Evolutionary conservation across 768 basidiomycete genomes (phyloP), one percentile per base, ranked within the genome.

Genomic region (Boletus barrowsii): DNA sequence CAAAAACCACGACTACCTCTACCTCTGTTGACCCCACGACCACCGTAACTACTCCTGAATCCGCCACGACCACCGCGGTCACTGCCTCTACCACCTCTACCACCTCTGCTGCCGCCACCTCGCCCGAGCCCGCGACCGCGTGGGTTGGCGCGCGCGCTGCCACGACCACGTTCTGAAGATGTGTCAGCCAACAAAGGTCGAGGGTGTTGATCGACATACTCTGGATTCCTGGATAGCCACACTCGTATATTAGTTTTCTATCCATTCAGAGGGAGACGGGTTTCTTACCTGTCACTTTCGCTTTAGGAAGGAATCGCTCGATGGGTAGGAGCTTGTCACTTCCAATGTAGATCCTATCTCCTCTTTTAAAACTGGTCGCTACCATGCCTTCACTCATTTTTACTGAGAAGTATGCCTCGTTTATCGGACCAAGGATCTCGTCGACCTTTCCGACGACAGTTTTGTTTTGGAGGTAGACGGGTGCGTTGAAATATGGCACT

Each of bases 371-470:
- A 70, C 91, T 93, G 61, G 76, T 87, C 9, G 97, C 95, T 45
- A 95, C 84, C 87, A 98, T 93, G 32, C 97, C 97, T 54, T 90
- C 87, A 18, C 87, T 83, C 89, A 98, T 97, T 78, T 98, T 99
- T 60, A 99, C 82, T 3, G 94, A 95, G 68, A 99, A 98, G 73
- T 85, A 98, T 54, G 98, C 94, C 69, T 98, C 93, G 69, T 97
- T 99, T 71, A 99, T 95, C 15, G 97, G 96, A 3, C 97, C 97
- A n/a, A 99, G 82, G 62, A 99, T 98, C 73, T 99, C 97, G 73
- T 99, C 97, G 40, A 99, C 89, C 75, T 97, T 98, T 57, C 97
- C 96, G 57, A 98, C 93, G 60, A 84, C 79, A 10, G 93, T 90
- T 75, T 97, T 98, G 73, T 98, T 97, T 78, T 92, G 87, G 49